A percentile compares a stretch with the other conserved stretches of the same genome.
Conservation (phyloP, 23 red algal genomes). For the Gracilaria caudata region DNA sequence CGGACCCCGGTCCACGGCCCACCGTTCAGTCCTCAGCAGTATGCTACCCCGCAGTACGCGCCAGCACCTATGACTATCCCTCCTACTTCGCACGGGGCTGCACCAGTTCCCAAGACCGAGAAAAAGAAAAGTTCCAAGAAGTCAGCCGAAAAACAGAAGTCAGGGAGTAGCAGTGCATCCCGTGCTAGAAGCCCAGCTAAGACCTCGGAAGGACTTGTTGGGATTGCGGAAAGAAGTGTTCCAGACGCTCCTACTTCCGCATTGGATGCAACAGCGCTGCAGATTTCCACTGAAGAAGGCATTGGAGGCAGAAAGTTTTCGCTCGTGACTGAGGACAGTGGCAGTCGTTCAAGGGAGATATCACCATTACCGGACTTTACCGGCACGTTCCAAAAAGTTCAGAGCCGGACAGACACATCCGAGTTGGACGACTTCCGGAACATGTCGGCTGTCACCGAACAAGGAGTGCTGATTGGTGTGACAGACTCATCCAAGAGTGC, state of each 20-base stretch:
- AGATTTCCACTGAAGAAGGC: constrained; percentile 17
- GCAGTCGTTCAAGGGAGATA: constrained; percentile 14
- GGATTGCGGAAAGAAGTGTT: not conserved
- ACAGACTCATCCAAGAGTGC: not conserved
- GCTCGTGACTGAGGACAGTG: constrained; percentile 41
- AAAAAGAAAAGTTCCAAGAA: not conserved
- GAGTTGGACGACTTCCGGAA: constrained; percentile 19
- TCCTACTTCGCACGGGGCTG: not conserved
- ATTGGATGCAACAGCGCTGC: constrained; percentile 15
- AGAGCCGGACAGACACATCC: not conserved
- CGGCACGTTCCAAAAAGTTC: not conserved
- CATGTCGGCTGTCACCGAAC: constrained; percentile 22
- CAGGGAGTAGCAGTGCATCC: not conserved
- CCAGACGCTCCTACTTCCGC: constrained; percentile 20
- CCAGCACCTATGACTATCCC: not conserved
- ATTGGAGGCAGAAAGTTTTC: constrained; percentile 36
- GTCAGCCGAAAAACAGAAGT: not conserved
- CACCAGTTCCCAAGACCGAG: not conserved
- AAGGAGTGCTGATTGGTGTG: not conserved
- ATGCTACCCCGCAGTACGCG: not conserved
- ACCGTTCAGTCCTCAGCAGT: constrained; percentile 32
- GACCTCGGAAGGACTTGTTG: not conserved
- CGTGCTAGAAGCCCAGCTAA: not conserved
- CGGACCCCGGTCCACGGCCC: constrained; percentile 22
- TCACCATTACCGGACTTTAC: constrained; percentile 4